A percentile compares a stretch with the other conserved stretches of the same genome.
These are phyloP conservation scores for Diutina ranongensis DNA, from an alignment of 1,139 yeast genomes.

Conservation along the genomic window DNA sequence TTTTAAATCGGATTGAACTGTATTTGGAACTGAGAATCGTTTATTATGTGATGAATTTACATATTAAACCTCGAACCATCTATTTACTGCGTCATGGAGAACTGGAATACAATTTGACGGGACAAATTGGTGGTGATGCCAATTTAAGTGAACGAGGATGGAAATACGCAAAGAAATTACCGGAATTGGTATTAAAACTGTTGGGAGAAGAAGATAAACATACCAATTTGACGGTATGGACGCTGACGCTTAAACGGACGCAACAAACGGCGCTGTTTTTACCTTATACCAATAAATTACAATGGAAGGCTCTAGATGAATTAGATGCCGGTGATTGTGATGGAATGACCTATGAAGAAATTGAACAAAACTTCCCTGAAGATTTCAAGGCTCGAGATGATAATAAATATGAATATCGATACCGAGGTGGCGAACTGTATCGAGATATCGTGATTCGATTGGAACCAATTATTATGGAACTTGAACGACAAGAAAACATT, in stretches of 20 bases:
- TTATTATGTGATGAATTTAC: conserved; percentile 90
- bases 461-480: conserved; percentile 96
- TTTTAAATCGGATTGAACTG: conserved; percentile 77
- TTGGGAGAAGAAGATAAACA: conserved; percentile 55
- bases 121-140: conserved; percentile 95
- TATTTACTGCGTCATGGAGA: conserved; percentile 97
- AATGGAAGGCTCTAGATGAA: conserved; percentile 96
- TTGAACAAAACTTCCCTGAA: conserved; percentile 71
- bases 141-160: conserved; percentile 77
- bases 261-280: conserved; percentile 84
- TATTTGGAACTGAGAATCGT: conserved; percentile 89
- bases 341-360: conserved; percentile 77
- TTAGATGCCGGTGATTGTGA: conserved; percentile 97
- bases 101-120: conserved; percentile 81
- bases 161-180: conserved; percentile 73
- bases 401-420: conserved; percentile 88
- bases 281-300: conserved; percentile 66
- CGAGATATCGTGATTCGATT: conserved; percentile 88
- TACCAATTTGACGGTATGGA: conserved; percentile 83
- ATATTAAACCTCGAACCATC: conserved; percentile 81
- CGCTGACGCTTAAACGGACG: conserved; percentile 84
- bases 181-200: conserved; percentile 62
- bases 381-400: conserved; percentile 95
- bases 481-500: conserved; percentile 93
- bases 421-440: conserved; percentile 95